Conservation (phyloP, 2,329 filamentous ascomycete genomes). For the Aspergillus brasiliensis region DNA sequence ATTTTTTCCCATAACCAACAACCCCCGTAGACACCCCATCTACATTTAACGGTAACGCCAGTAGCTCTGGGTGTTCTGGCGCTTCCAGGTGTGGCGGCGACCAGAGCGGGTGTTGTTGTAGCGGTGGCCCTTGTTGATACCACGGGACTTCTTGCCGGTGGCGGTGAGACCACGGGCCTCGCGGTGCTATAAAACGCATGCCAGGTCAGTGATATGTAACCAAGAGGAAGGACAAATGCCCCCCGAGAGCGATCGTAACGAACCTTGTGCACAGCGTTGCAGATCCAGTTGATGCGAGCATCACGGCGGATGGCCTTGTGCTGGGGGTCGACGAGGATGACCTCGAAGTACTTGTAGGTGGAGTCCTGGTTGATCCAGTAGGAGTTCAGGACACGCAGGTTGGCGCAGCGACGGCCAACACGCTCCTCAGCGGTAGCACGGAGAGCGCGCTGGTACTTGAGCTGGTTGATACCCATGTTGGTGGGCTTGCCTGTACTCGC, state of each 20-base stretch:
- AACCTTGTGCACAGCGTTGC: conserved; percentile 96
- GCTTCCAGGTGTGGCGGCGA: conserved; percentile 99
- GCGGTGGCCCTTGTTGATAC: conserved; percentile 98
- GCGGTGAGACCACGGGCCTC: conserved; percentile 95
- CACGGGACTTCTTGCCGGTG: conserved; percentile 99
- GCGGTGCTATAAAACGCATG: conserved; percentile 68
- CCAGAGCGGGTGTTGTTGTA: conserved; percentile 99
- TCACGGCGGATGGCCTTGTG: conserved; percentile 99
- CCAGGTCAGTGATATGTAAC: conserved; percentile 22
- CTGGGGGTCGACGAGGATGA: conserved; percentile 99
- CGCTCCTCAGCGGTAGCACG: conserved; percentile 98
- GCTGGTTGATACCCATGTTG: conserved; percentile 99
- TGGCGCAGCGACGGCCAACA: conserved; percentile 98
- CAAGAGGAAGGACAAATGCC: neutral
- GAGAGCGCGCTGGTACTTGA: conserved; percentile 99
- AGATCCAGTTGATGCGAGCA: conserved; percentile 99
- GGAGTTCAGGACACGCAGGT: conserved; percentile 98
- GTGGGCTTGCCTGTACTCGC: conserved; percentile 85
- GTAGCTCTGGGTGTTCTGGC: conserved; percentile 98
- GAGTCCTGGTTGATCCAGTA: conserved; percentile 99
- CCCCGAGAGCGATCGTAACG: conserved; percentile 13
- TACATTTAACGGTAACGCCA: conserved; percentile 85
- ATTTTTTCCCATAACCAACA: conserved; percentile 34
- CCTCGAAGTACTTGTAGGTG: conserved; percentile 99
- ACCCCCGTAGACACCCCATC: conserved; percentile 30